These are phyloP conservation scores for Chlamydomonas incerta DNA, from an alignment of 139 green algal species.

Conservation along the genomic window DNA sequence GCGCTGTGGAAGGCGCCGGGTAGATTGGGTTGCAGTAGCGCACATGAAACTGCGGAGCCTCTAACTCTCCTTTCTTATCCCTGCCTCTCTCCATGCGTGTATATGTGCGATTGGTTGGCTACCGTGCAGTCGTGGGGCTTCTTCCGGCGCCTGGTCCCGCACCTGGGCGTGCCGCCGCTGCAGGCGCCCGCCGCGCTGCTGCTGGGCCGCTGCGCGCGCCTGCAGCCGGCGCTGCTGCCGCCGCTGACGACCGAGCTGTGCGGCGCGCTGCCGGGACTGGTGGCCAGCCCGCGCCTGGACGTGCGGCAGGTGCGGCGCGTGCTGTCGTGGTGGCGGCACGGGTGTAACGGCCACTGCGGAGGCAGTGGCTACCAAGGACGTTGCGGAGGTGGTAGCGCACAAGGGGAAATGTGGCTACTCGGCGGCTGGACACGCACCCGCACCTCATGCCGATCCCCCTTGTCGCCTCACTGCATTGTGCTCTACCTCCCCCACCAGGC, in stretches of 20 bases:
- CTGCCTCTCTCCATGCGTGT: too few species aligned
- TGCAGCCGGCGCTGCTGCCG: conserved; percentile 17
- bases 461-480: too few species aligned
- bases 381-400: too few species aligned
- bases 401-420: too few species aligned
- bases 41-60: too few species aligned
- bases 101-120: background rate
- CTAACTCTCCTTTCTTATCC: too few species aligned
- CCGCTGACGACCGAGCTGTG: background rate
- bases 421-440: too few species aligned
- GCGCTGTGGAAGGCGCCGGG: background rate
- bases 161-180: conserved; percentile 10
- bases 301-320: background rate
- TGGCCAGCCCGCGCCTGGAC: background rate
- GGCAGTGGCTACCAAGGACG: too few species aligned
- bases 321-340: too few species aligned
- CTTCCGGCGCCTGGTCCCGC: conserved; percentile 23
- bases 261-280: conserved; percentile 15
- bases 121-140: conserved; percentile 1
- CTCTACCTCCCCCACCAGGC: background rate
- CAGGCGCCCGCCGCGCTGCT: conserved; percentile 25
- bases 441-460: too few species aligned
- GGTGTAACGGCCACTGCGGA: too few species aligned
- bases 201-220: conserved; percentile 13
- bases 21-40: too few species aligned